phyloP scores from a whole-genome alignment of 768 basidiomycete species.

The Pleurotus pulmonarius region DNA sequence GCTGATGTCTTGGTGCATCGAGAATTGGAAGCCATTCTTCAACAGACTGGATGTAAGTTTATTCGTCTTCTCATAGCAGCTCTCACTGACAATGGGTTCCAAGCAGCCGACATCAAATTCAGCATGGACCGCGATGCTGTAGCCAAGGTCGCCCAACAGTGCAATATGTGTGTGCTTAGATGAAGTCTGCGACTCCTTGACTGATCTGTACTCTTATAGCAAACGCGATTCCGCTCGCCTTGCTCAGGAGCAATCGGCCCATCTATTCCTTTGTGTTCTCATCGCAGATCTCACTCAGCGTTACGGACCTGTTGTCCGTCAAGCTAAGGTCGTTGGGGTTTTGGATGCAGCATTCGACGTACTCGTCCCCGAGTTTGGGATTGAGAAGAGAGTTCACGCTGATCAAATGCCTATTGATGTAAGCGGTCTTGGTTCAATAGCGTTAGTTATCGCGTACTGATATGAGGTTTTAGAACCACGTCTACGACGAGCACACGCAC shows the following conservation, averaged over 20 bases:
- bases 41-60: slow-evolving; percentile 52
- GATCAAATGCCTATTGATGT: slow-evolving; percentile 99
- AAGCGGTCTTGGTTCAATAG: slow-evolving; percentile 22
- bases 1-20: slow-evolving; percentile 95
- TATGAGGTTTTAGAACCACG: slow-evolving; percentile 64
- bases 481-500: slow-evolving; percentile 93
- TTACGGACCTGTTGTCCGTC: slow-evolving; percentile 93
- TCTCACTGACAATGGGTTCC: too few species aligned
- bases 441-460: too few species aligned
- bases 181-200: background rate
- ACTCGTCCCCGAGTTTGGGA: slow-evolving; percentile 92
- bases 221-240: slow-evolving; percentile 89
- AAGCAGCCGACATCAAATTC: slow-evolving; percentile 77
- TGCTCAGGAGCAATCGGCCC: slow-evolving; percentile 95
- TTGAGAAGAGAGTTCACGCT: slow-evolving; percentile 97
- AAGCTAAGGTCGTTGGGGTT: slow-evolving; percentile 93
- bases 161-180: slow-evolving; percentile 73
- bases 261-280: slow-evolving; percentile 92
- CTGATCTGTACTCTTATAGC: slow-evolving; percentile 32
- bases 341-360: slow-evolving; percentile 99
- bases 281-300: slow-evolving; percentile 92
- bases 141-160: slow-evolving; percentile 96
- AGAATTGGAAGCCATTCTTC: slow-evolving; percentile 87
- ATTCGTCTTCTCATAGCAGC: background rate
- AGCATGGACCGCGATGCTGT: slow-evolving; percentile 97